Evolutionary conservation across 2,329 filamentous ascomycete species (phyloP).

Genomic region (Penicillium sp.): DNA sequence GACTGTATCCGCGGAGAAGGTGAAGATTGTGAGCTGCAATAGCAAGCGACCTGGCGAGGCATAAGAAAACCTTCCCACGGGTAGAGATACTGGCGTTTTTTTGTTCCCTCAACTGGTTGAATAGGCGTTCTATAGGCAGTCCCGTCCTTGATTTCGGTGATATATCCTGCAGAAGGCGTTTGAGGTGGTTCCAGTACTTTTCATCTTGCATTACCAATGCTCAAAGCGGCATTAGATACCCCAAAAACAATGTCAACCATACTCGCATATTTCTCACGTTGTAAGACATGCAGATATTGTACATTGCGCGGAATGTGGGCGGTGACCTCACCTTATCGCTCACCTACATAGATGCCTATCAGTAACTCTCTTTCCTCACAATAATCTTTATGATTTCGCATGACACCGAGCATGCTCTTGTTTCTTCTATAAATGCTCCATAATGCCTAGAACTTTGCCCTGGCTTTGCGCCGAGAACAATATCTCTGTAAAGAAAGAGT

Average conservation of each 20-base stretch:
- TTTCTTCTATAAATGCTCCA: neutral
- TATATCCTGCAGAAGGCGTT: constrained; percentile 9
- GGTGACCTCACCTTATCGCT: constrained; percentile 26
- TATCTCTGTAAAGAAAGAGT: constrained; percentile 15
- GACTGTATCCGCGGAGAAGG: constrained; percentile 77
- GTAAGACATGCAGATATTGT: neutral
- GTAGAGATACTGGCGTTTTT: constrained; percentile 16
- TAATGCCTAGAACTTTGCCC: constrained; percentile 29
- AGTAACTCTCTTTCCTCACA: neutral
- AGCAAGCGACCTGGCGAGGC: constrained; percentile 72
- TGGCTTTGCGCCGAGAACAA: constrained; percentile 20
- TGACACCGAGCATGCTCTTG: neutral
- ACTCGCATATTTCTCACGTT: neutral
- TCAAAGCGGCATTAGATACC: constrained; percentile 21
- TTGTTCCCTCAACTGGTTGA: constrained; percentile 8
- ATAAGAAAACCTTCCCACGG: constrained; percentile 15
- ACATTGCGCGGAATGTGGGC: neutral
- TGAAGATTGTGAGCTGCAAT: constrained; percentile 98
- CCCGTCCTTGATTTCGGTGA: constrained; percentile 7
- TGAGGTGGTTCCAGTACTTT: constrained; percentile 1
- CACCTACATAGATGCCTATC: constrained; percentile 10
- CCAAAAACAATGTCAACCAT: constrained; percentile 13
- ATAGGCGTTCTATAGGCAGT: constrained; percentile 17
- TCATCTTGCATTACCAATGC: constrained; percentile 12
- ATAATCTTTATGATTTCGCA: neutral